Base-by-base conservation (phyloP, 306 rosid genomes). In the Dalbergia cochinchinensis region DNA sequence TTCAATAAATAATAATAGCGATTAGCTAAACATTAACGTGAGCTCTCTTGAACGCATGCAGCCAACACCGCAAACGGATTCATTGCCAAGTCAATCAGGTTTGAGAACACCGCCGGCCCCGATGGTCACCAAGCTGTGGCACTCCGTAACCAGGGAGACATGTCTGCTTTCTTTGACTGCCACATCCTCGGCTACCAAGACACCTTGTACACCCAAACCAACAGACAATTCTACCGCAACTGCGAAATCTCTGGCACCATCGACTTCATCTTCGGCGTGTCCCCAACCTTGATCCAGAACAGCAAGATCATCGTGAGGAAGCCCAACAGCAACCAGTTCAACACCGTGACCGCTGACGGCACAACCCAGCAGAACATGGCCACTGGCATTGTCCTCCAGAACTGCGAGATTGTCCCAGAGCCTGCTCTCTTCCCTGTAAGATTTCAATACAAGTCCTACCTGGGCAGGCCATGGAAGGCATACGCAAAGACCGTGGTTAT, bases 381-480 rank as follows among this genome's bases (percentile, higher is more conserved):
- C 3, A 77, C 91, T 0, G 98, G 86, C 0, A 81, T 89, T 1
- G 92, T 93, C 7, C 33, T 93, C 74, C 98, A 93, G 54, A 91
- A 90, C 65, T 91, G 91, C 72, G 87, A 84, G 33, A 91, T 93
- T 11, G 76, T 87, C 1, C 84, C 97, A 0, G 97, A 91, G 53
- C 4, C 2, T 11, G 87, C 37, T 0, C 80, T 91, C 0, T 48
- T 22, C 77, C 86, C 92, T 0, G 62, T 11, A 0, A 86, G 91
- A 74, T 83, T 83, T 9, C 45, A n/a, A 7, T 8, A 82, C 33
- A 78, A 74, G 7, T 81, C 90, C 0, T 93, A 81, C 85, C 39
- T 93, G 77, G 98, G 97, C 0, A 81, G 98, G 53, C 97, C 97
- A 7, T 94, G 98, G 98, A 91, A 90, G 78, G 26, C 45, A 3